Conservation (phyloP, 345 rosid genomes). For the Euphorbia tirucalli region DNA sequence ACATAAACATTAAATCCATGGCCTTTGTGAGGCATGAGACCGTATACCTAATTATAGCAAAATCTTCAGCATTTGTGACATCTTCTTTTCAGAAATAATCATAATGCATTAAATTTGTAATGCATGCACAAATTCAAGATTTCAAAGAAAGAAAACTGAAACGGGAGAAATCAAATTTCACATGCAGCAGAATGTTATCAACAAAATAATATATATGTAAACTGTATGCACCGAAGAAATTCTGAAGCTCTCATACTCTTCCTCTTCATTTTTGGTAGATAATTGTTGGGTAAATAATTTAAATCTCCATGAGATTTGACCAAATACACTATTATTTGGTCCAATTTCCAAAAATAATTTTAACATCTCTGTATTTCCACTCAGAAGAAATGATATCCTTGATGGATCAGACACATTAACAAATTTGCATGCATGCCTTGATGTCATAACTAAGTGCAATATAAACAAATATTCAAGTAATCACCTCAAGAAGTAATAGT, state of each 20-base stretch:
- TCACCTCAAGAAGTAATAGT: conserved; percentile 87
- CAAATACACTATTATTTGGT: too few species aligned
- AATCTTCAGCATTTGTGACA: background rate
- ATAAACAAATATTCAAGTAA: background rate
- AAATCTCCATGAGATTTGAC: too few species aligned
- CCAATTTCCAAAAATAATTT: background rate
- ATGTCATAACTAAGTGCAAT: background rate
- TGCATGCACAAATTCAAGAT: background rate
- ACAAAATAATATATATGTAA: background rate
- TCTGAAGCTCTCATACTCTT: background rate
- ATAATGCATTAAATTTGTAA: background rate
- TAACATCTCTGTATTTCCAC: background rate
- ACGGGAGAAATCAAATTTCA: background rate
- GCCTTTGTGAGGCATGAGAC: background rate
- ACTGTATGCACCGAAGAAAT: background rate
- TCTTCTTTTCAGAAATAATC: background rate
- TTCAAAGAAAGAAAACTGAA: background rate
- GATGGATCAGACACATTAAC: background rate
- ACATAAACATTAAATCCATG: background rate
- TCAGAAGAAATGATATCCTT: background rate
- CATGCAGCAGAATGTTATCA: background rate
- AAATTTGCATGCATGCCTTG: background rate
- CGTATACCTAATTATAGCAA: background rate
- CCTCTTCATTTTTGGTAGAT: background rate
- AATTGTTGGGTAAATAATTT: background rate